Evolutionary conservation across 768 basidiomycete species (phyloP), one percentile per base, ranked within the genome.

Genomic region (Russula sp.): DNA sequence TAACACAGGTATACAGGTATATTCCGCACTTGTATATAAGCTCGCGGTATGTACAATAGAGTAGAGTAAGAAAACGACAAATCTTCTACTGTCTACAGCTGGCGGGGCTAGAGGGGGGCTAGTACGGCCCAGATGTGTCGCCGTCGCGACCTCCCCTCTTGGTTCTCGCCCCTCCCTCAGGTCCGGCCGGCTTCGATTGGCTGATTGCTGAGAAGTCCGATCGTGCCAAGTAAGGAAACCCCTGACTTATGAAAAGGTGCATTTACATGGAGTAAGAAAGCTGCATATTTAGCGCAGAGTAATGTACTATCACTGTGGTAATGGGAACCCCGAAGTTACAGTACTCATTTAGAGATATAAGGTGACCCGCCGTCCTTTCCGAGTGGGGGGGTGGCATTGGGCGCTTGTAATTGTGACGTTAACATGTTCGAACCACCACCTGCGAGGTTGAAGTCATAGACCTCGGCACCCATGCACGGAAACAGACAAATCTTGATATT

Each of bases 221-320:
- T n/a, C 11, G 49, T 0, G 11, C 56, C 56, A 27, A 45, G 42
- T 57, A 37, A 53, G 62, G 62, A 57, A 63, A 32, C 44, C n/a
- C 62, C 56, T 48, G 20, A 44, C 35, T n/a, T 3, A 34, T 6
- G 16, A 16, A 32, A 2, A 50, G 4, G 9, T 16, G 32, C 31
- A 51, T 6, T 6, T 13, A 34, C 31, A 34, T 4, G 18, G 3
- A 20, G 16, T n/a, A 48, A 20, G 20, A 4, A 4, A 22, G 7
- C 47, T 48, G 47, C 47, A 13, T 22, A 20, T 20, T 47, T 47
- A 10, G n/a, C n/a, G 4, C 8, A 6, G n/a, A 11, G 47, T 22
- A 48, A 6, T 20, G 16, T 48, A 9, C 22, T 27, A 3, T 4
- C 22, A 22, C 11, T 11, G 22, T 22, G 0, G 47, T 27, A 1